phyloP scores from a whole-genome alignment of 2,329 filamentous ascomycete species.

The Aspergillus amoenus region DNA sequence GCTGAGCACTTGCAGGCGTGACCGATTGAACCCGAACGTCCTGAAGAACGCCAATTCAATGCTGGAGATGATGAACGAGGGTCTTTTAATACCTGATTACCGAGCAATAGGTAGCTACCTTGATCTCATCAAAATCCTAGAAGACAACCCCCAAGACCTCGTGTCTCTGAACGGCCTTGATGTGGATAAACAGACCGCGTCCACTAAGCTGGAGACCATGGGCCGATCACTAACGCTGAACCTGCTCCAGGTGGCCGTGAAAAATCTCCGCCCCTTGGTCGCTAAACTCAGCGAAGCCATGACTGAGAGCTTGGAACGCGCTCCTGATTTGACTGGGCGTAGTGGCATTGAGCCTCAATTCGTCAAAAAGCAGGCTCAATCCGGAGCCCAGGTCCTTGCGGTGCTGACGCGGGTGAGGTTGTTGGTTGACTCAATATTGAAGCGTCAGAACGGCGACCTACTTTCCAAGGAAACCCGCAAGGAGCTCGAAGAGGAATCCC shows the following conservation, averaged over 20 bases:
- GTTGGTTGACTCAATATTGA: conserved; percentile 38
- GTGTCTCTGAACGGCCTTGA: conserved; percentile 29
- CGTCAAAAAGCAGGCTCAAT: neutral
- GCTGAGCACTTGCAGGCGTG: conserved; percentile 70
- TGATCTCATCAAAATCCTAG: conserved; percentile 26
- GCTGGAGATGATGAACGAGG: conserved; percentile 60
- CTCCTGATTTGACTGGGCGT: neutral
- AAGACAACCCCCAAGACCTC: conserved; percentile 28
- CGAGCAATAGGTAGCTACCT: conserved; percentile 32
- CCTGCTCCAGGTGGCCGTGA: conserved; percentile 25
- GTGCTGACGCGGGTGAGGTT: conserved; percentile 29
- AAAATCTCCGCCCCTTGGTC: conserved; percentile 28
- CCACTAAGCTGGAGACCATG: conserved; percentile 20
- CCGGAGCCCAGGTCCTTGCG: conserved; percentile 22
- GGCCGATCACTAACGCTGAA: conserved; percentile 27
- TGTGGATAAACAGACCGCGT: conserved; percentile 8
- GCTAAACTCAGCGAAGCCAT: conserved; percentile 27
- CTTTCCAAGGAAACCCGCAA: conserved; percentile 27
- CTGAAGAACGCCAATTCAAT: conserved; percentile 65
- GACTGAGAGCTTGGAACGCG: neutral
- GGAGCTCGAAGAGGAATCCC: conserved; percentile 24
- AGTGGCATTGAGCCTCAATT: neutral
- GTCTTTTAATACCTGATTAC: conserved; percentile 30
- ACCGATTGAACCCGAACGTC: conserved; percentile 72
- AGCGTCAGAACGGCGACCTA: conserved; percentile 20